Evolutionary conservation across 495 filamentous ascomycete species (phyloP), one percentile per base, ranked within the genome.

Genomic region (Pseudevernia furfuracea): DNA sequence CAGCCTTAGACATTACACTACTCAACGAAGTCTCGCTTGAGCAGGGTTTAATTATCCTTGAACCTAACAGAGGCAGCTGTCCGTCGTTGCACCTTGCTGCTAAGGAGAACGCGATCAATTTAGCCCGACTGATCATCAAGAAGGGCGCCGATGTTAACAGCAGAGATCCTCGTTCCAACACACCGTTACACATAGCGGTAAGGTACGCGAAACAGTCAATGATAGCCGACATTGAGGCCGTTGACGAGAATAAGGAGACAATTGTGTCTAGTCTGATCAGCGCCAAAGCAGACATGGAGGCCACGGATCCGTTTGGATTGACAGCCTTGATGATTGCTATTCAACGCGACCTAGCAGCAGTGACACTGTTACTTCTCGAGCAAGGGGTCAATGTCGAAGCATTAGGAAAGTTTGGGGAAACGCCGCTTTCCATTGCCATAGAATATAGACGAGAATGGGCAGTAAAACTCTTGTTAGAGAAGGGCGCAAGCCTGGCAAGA

Each of bases 51-150:
- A 34, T 55, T 21, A 5, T 2, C 11, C 14, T 37, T 21, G 9
- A 30, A 9, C 25, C 7, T 48, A 12, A 14, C 23, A 25, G 1
- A 12, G 11, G 4, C 1, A 3, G 30, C 0, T 15, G 3, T 30
- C 11, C 48, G 48, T 30, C 25, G 48, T 62, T 62, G 21, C 44
- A 53, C 23, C 19, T 62, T 55, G 44, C 60, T 30, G 36, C 36
- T 3, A 30, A 28, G 9, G 21, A 30, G 2, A 19, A 43, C 0
- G 12, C 60, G 1, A 28, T 52, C 11, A 38, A 55, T 4, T 53
- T 62, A 38, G 36, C 36, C 25, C 46, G 36, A 4, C 14, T 34
- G 28, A 36, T 62, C 11, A 19, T 62, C 36, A 9, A 23, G 23
- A 53, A 15, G 1, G 60, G 60, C 4, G 37, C 36, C 4, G 23